Evolutionary conservation across 306 rosid genomes (phyloP).

Genomic region (Luffa acutangula): DNA sequence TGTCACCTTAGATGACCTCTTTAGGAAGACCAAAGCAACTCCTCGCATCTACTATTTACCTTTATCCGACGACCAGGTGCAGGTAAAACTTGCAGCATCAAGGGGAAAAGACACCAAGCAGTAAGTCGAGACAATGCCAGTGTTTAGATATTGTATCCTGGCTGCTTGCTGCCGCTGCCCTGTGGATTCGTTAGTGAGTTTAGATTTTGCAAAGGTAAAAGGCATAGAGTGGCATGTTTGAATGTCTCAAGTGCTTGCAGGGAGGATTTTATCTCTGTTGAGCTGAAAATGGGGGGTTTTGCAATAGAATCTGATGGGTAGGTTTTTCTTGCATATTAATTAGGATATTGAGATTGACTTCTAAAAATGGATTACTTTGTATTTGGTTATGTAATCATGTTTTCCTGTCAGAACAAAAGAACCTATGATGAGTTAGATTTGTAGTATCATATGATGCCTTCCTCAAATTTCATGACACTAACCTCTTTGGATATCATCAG

Average conservation of each 20-base stretch:
- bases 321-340: neutral
- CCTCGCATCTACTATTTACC: constrained; percentile 96
- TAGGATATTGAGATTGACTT: constrained; percentile 5
- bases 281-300: neutral
- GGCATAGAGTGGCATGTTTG: constrained; percentile 1
- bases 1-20: constrained; percentile 86
- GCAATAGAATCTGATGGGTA: neutral
- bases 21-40: constrained; percentile 76
- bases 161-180: neutral
- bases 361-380: neutral
- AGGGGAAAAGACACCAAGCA: constrained; percentile 36
- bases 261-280: constrained; percentile 2
- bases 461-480: neutral
- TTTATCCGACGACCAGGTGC: constrained; percentile 74
- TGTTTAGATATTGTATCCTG: neutral
- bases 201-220: neutral
- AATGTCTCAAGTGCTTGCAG: neutral
- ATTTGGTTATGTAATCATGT: constrained; percentile 5
- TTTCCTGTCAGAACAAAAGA: neutral
- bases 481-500: neutral
- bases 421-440: constrained; percentile 3
- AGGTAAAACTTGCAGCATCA: constrained; percentile 47
- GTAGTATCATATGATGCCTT: neutral
- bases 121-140: neutral
- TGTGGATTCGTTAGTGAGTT: constrained; percentile 1